Base-by-base conservation (phyloP, 192 early-diverging fungal genomes). In the Backusella liffmaniae region DNA sequence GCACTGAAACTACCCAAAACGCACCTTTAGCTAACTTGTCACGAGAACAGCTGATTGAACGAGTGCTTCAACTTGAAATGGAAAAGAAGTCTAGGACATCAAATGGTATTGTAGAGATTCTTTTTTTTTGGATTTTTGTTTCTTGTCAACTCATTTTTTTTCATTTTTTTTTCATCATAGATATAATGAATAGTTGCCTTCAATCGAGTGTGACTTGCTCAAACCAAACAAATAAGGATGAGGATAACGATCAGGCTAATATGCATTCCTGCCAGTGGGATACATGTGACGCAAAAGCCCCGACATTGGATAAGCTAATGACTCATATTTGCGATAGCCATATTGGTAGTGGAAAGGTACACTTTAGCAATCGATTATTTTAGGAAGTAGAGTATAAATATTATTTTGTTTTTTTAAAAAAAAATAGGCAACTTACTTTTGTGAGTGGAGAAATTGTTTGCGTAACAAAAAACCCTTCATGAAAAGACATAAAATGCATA, bases 401-500 rank as follows among this genome's bases (percentile, higher is more conserved):
- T 56, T 21, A 9, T 21, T 53, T 53, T 53, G 15, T n/a, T 51
- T n/a, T 18, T 56, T 56, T 1, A 32, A 23, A 53, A 9, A 53
- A 21, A 21, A 23, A 56, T 77, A 85, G 80, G 78, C 82, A 18
- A 78, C 83, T 69, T 86, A 86, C 67, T 81, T 75, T 21, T 86
- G 84, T 65, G 82, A 86, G 35, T 86, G 84, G 84, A 77, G 77
- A 70, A 79, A 83, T 49, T 86, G 84, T 67, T 77, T 79, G 15
- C 79, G 83, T 41, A 81, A 86, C 75, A 76, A 86, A 59, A 86
- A 86, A 79, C 88, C 91, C 32, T 92, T 92, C 81, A 78, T 87
- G 78, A 88, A 91, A 76, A 83, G 89, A 32, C 90, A 91, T 65
- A 91, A 92, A 67, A 83, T 92, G 70, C 86, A 86, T 49, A 91